Base-by-base conservation (phyloP, 2,329 filamentous ascomycete genomes). In the Truncatella angustata region DNA sequence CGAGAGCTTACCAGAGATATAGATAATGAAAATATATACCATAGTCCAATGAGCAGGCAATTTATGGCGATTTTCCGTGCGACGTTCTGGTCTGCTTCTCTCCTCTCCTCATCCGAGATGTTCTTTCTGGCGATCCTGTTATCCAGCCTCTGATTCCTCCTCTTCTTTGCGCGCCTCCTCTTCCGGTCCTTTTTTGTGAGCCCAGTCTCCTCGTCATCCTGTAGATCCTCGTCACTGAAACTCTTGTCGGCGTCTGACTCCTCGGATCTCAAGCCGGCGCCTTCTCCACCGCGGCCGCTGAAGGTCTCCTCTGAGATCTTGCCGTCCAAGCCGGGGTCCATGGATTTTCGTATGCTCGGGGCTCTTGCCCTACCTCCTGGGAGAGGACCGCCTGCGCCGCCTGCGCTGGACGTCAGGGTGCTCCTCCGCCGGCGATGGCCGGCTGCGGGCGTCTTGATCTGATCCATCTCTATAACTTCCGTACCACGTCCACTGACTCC, bases 21-120 rank as follows among this genome's bases (percentile, higher is more conserved):
- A 46, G 90, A 91, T 58, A 97, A 81, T 16, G 92, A 97, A 71
- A 97, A 97, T 35, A 91, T 74, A 58, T 84, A 94, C 93, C 94
- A 99, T 57, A 95, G 71, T 21, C 82, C 80, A 58, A 97, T 96
- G 58, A 99, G 74, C n/a, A 80, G 64, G n/a, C 78, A 81, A 69
- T 97, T 97, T 64, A 92, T 74, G 52, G 86, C 67, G 51, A 92
- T 74, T 52, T 78, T 85, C 66, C 76, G 86, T 45, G 90, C 56
- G 35, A 97, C 82, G 62, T 80, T 85, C 66, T 85, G 81, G 71
- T 94, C 88, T 5, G 90, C 90, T 64, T 90, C 74, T 63, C 85
- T 86, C 70, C 85, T 85, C 72, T 93, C 89, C 58, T 87, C 84
- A 37, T 80, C 79, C n/a, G 86, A 84, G 39, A 87, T 80, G 59